phyloP scores from a whole-genome alignment of 495 filamentous ascomycete species.

The Annulohypoxylon bovei region DNA sequence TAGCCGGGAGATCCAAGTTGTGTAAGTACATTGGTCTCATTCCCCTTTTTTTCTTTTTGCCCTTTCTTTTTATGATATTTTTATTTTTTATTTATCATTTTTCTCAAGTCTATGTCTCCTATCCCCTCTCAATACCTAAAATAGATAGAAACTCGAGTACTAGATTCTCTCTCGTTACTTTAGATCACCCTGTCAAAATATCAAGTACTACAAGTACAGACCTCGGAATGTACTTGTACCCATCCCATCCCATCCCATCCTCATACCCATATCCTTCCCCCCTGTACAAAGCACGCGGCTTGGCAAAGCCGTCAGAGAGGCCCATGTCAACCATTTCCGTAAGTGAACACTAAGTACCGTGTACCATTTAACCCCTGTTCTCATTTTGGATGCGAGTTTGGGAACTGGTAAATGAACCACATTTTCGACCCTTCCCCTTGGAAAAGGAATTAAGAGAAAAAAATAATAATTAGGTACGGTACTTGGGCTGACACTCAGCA shows the following conservation, averaged over 20 bases:
- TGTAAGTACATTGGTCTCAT: constrained; percentile 12
- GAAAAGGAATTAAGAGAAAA: constrained; percentile 37
- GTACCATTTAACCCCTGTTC: constrained; percentile 35
- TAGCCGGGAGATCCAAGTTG: constrained; percentile 18
- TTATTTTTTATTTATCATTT: constrained; percentile 2
- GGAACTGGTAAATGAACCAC: constrained; percentile 44
- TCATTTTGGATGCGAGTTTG: constrained; percentile 38
- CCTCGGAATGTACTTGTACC: constrained; percentile 29
- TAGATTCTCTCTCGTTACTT: constrained; percentile 12
- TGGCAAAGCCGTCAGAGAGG: constrained; percentile 35
- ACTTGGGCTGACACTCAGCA: constrained; percentile 37
- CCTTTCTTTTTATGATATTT: constrained; percentile 14
- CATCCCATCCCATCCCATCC: constrained; percentile 10
- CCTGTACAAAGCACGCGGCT: constrained; percentile 36
- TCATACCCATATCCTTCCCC: constrained; percentile 28
- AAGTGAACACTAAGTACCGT: constrained; percentile 23
- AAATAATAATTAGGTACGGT: constrained; percentile 29
- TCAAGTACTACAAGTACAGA: constrained; percentile 18
- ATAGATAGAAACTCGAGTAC: constrained; percentile 18
- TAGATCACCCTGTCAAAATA: constrained; percentile 13
- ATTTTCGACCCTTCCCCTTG: constrained; percentile 39
- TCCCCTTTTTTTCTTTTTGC: constrained; percentile 10
- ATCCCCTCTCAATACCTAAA: constrained; percentile 13
- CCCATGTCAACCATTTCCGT: constrained; percentile 23
- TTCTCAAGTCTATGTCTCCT: neutral